Conservation (phyloP, 2,329 filamentous ascomycete genomes). For the Hymenoscyphus albidus region DNA sequence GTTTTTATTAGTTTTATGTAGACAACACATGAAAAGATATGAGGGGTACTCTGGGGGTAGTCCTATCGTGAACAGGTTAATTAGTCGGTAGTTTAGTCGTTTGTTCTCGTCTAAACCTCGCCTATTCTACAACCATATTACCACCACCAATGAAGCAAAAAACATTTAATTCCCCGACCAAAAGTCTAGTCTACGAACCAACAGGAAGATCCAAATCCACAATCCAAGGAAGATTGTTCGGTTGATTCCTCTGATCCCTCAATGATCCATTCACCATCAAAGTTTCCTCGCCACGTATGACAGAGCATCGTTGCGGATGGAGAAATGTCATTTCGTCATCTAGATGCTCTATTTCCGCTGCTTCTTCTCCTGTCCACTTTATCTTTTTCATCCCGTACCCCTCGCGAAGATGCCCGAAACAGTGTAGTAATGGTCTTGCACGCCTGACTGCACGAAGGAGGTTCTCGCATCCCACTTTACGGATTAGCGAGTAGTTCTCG, state of each 20-base stretch:
- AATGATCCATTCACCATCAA: conserved; percentile 59
- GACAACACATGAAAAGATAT: no score
- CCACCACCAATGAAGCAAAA: no score
- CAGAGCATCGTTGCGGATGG: neutral
- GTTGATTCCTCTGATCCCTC: conserved; percentile 36
- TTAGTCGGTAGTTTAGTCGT: no score
- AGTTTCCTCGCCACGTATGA: conserved; percentile 44
- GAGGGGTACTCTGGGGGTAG: no score
- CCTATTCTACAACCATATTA: no score
- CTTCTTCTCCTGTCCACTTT: conserved; percentile 43
- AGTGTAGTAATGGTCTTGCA: conserved; percentile 51
- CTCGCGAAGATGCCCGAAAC: conserved; percentile 62
- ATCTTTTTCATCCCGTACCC: conserved; percentile 49
- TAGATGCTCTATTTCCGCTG: conserved; percentile 13
- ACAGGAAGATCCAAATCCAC: conserved; percentile 10
- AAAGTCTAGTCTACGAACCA: neutral
- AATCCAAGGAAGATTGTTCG: conserved; percentile 8
- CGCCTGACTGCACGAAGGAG: conserved; percentile 49
- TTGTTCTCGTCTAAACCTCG: no score
- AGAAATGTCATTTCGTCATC: conserved; percentile 24
- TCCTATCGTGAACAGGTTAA: no score
- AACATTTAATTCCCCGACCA: no score
- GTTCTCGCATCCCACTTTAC: conserved; percentile 46
- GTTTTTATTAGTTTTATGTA: no score
- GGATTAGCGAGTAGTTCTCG: no score